Evolutionary conservation across 225 moss, liverwort and hornwort genomes (phyloP), one percentile per base, ranked within the genome.

Genomic region (Bryoerythrophyllum caledonicum): DNA sequence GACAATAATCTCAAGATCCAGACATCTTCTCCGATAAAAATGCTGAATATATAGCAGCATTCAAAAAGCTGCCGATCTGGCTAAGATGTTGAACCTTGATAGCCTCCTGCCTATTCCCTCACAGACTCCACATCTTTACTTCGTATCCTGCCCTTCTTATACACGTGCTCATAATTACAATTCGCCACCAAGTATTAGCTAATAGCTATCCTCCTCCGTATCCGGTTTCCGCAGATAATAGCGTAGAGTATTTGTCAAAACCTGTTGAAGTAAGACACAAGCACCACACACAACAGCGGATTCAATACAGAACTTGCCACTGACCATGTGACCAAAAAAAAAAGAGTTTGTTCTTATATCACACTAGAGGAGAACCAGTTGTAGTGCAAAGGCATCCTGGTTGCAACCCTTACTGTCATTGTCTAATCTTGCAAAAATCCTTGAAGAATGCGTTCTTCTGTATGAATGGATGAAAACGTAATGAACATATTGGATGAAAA

Each of bases 201-300:
- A 96, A 68, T 96, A 96, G 76, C 96, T 96, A 54, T 96, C 96
- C 54, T 96, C 96, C 78, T 96, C 94, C 19, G 85, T 90, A 2
- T 87, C 81, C 8, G 81, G 86, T 84, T 92, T 96, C 71, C 94
- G 78, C 15, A 96, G 83, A 74, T 91, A 87, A 63, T 96, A 96
- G 69, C 82, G 72, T 12, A 96, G 86, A 60, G 91, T 73, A 74
- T 96, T 96, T 10, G 84, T 81, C 73, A 92, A 67, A 38, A 96
- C 88, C 87, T 87, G 65, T n/a, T 32, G 19, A 10, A 26, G 19
- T 1, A 16, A 1, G 9, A 40, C 2, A 20, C 21, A 35, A 54
- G 8, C 34, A 54, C 53, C 3, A 23, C 43, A 72, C 9, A n/a
- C 30, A 43, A 10, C 32, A 44, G 56, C 6, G 40, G 0, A 2